These are phyloP conservation scores for Yamadazyma laniorum DNA, from an alignment of 805 yeast genomes.

Conservation along the genomic window DNA sequence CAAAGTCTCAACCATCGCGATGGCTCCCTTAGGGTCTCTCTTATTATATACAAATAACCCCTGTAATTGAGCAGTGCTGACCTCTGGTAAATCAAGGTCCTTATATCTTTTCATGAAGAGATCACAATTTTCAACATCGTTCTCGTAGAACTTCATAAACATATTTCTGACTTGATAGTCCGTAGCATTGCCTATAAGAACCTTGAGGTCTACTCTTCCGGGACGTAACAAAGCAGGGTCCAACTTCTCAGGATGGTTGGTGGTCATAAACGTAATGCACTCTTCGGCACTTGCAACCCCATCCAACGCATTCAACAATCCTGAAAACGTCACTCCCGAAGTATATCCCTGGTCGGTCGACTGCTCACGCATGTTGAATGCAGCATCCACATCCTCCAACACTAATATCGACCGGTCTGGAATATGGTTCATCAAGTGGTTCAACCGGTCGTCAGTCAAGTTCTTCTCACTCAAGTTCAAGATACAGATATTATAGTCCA, in stretches of 20 bases:
- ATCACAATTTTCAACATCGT: slow-evolving; percentile 53
- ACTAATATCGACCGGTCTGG: slow-evolving; percentile 85
- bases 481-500: slow-evolving; percentile 93
- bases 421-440: slow-evolving; percentile 93
- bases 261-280: slow-evolving; percentile 95
- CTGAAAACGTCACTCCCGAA: slow-evolving; percentile 94
- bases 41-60: slow-evolving; percentile 94
- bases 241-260: slow-evolving; percentile 91
- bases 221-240: slow-evolving; percentile 95
- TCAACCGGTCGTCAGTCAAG: slow-evolving; percentile 89
- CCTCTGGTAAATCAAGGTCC: slow-evolving; percentile 44
- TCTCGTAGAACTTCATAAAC: slow-evolving; percentile 85
- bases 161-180: slow-evolving; percentile 73
- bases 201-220: slow-evolving; percentile 88
- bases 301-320: slow-evolving; percentile 88
- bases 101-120: slow-evolving; percentile 46
- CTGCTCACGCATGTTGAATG: slow-evolving; percentile 81
- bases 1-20: slow-evolving; percentile 57
- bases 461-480: slow-evolving; percentile 87
- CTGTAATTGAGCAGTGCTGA: slow-evolving; percentile 93
- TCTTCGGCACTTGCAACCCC: slow-evolving; percentile 98
- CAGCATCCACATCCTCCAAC: slow-evolving; percentile 94
- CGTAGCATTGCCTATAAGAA: slow-evolving; percentile 82
- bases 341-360: slow-evolving; percentile 71
- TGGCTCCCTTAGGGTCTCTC: slow-evolving; percentile 73